Conservation (phyloP, 108 stramenopile species). For the Cyclostephanos invisitatus region DNA sequence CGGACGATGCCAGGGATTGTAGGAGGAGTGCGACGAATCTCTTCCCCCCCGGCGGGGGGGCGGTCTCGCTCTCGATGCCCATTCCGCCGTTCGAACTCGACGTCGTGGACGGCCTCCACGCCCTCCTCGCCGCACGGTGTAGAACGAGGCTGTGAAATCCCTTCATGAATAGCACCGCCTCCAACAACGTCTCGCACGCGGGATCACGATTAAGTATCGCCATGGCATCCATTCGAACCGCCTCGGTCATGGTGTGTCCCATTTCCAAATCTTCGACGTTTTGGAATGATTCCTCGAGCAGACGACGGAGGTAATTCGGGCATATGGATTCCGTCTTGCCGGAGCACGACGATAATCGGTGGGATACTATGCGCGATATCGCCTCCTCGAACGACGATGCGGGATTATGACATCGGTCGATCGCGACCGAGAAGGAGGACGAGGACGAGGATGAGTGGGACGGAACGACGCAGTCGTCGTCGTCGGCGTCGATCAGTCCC, state of each 20-base stretch:
- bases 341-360: slow-evolving; percentile 38
- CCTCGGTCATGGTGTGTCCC: slow-evolving; percentile 67
- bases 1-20: slow-evolving; percentile 59
- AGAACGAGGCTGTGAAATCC: slow-evolving; percentile 53
- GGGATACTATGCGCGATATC: slow-evolving; percentile 40
- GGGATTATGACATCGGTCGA: neutral
- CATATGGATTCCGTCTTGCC: slow-evolving; percentile 43
- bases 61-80: neutral
- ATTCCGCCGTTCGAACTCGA: neutral
- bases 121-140: slow-evolving; percentile 48
- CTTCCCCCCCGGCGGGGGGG: slow-evolving; percentile 4
- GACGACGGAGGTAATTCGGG: slow-evolving; percentile 43
- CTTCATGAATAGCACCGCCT: slow-evolving; percentile 70
- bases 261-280: slow-evolving; percentile 38
- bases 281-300: slow-evolving; percentile 41
- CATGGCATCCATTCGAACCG: slow-evolving; percentile 60
- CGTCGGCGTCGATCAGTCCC: slow-evolving; percentile 27
- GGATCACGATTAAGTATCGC: slow-evolving; percentile 68
- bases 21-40: slow-evolving; percentile 58
- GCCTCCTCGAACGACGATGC: slow-evolving; percentile 35
- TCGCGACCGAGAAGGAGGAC: neutral
- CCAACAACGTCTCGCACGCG: slow-evolving; percentile 61
- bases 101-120: slow-evolving; percentile 33
- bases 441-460: neutral
- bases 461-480: neutral